A percentile compares a stretch with the other conserved stretches of the same genome.
These are phyloP conservation scores for Coemansia sp. DNA, from an alignment of 192 early-diverging fungal species.

Conservation along the genomic window DNA sequence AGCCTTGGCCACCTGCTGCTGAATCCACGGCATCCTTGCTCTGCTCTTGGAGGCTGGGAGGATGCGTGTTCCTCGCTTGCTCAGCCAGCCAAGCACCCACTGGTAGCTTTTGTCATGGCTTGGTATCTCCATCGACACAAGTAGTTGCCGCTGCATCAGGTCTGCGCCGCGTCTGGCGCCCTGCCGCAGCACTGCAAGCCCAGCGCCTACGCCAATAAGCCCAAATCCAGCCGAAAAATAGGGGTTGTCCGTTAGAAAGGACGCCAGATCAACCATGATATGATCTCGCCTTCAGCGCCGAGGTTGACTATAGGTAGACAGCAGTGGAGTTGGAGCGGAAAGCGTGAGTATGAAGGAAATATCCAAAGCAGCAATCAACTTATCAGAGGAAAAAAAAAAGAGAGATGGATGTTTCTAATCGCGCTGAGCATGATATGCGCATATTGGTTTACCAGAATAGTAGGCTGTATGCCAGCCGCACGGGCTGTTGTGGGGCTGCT, in stretches of 20 bases:
- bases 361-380: not conserved
- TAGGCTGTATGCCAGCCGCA: too few relatives aligned
- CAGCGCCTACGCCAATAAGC: slow-evolving; percentile 84
- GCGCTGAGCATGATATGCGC: too few relatives aligned
- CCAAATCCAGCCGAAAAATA: slow-evolving; percentile 95
- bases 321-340: not conserved
- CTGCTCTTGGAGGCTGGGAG: slow-evolving; percentile 21
- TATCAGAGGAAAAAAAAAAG: slow-evolving; percentile 1
- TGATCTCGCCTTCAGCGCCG: not conserved
- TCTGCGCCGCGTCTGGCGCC: slow-evolving; percentile 68
- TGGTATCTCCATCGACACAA: slow-evolving; percentile 93
- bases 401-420: not conserved
- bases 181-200: slow-evolving; percentile 73
- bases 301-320: not conserved
- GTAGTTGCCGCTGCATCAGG: slow-evolving; percentile 70
- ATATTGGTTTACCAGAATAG: too few relatives aligned
- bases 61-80: slow-evolving; percentile 38
- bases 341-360: not conserved
- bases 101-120: slow-evolving; percentile 89
- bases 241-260: slow-evolving; percentile 69
- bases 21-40: slow-evolving; percentile 44
- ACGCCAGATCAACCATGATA: slow-evolving; percentile 59
- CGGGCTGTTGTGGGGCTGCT: too few relatives aligned
- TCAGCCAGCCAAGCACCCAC: slow-evolving; percentile 95
- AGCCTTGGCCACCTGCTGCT: slow-evolving; percentile 55